These are phyloP conservation scores for Fusarium hostae DNA, from an alignment of 2,329 filamentous ascomycete species.

Conservation along the genomic window DNA sequence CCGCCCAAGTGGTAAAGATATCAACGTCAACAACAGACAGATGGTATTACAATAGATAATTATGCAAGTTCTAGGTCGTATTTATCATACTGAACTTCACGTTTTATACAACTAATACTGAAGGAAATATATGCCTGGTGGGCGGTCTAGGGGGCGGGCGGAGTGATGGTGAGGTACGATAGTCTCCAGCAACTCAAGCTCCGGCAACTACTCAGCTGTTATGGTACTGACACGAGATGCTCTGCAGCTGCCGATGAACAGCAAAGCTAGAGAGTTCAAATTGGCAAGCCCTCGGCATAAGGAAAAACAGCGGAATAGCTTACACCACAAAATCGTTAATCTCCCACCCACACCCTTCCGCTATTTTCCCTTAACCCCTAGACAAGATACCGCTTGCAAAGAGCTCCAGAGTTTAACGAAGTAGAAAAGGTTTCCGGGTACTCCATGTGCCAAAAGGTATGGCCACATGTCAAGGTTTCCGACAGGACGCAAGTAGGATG, in stretches of 20 bases:
- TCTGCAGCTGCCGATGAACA: neutral
- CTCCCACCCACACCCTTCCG: neutral
- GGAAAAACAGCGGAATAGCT: neutral
- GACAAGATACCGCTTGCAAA: neutral
- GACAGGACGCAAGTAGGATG: neutral
- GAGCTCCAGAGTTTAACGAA: neutral
- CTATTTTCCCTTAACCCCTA: too few relatives aligned
- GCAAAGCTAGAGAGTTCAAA: neutral
- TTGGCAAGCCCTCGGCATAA: neutral
- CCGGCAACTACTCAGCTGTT: neutral
- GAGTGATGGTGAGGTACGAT: neutral
- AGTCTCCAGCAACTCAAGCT: neutral
- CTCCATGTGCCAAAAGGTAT: neutral
- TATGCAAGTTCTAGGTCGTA: too few relatives aligned
- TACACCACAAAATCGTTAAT: neutral
- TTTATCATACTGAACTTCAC: too few relatives aligned
- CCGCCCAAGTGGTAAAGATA: too few relatives aligned
- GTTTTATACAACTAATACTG: too few relatives aligned
- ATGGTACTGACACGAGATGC: too few relatives aligned
- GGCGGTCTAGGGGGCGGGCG: too few relatives aligned
- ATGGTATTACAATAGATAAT: too few relatives aligned
- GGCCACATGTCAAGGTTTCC: neutral
- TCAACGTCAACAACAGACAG: too few relatives aligned
- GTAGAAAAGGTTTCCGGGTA: neutral
- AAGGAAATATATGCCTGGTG: too few relatives aligned